Evolutionary conservation across 192 early-diverging fungal species (phyloP).

Genomic region (Allomyces arbusculus): DNA sequence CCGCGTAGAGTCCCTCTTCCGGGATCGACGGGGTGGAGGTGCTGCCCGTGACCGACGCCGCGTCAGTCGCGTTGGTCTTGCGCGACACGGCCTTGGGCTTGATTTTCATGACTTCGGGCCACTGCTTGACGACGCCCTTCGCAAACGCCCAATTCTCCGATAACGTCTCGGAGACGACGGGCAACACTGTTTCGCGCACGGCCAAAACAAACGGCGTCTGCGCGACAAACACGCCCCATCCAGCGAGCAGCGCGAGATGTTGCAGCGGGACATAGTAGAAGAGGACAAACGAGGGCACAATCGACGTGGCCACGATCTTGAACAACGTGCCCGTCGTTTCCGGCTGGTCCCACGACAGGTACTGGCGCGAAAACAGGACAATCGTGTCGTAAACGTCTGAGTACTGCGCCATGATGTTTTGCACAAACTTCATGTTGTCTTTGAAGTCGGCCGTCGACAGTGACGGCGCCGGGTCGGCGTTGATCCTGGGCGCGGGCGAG

Average conservation of each 20-base stretch:
- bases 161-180: slow-evolving; percentile 13
- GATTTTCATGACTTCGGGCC: background rate
- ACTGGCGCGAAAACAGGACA: background rate
- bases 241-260: slow-evolving; percentile 4
- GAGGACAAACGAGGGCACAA: slow-evolving; percentile 2
- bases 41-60: background rate
- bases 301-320: slow-evolving; percentile 1
- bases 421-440: slow-evolving; percentile 27
- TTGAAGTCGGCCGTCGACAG: slow-evolving; percentile 13
- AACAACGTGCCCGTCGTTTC: background rate
- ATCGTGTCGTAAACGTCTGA: slow-evolving; percentile 1
- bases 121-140: background rate
- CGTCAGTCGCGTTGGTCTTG: no score
- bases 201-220: slow-evolving; percentile 24
- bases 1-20: slow-evolving; percentile 7
- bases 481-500: background rate
- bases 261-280: slow-evolving; percentile 4
- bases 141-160: no score
- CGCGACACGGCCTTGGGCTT: slow-evolving; percentile 1
- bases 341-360: background rate
- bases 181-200: slow-evolving; percentile 13
- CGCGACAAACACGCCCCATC: slow-evolving; percentile 16
- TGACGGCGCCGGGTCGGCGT: slow-evolving; percentile 1
- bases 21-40: slow-evolving; percentile 13
- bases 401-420: slow-evolving; percentile 24